These are phyloP conservation scores for Naganishia sp. DNA, from an alignment of 1,284 basidiomycete genomes.

Conservation along the genomic window DNA sequence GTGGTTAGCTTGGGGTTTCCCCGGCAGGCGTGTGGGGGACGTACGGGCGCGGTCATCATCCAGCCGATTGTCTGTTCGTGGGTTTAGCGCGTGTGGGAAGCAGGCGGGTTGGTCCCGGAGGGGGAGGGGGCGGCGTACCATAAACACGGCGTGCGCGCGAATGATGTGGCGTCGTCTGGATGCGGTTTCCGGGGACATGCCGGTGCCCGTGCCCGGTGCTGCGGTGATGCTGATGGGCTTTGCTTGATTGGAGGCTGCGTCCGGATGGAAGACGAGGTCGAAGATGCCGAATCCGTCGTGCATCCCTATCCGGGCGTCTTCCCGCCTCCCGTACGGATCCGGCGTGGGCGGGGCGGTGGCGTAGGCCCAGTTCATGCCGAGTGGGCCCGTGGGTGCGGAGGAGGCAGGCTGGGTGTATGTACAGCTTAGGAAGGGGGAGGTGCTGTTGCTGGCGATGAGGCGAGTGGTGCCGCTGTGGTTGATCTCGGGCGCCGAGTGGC, in stretches of 20 bases:
- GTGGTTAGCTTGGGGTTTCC: background rate
- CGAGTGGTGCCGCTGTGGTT: no score
- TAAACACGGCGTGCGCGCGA: conserved; percentile 7
- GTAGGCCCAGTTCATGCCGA: conserved; percentile 9
- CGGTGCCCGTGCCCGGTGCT: background rate
- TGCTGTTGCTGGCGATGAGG: background rate
- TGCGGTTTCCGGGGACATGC: background rate
- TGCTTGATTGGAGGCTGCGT: no score
- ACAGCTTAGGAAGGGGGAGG: background rate
- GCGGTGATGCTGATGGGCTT: background rate
- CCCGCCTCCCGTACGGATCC: no score
- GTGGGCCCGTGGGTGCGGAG: background rate
- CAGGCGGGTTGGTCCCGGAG: no score
- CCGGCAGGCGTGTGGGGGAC: background rate
- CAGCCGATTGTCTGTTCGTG: conserved; percentile 5
- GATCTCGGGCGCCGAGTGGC: no score
- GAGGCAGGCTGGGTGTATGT: background rate
- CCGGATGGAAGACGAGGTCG: background rate
- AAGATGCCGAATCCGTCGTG: conserved; percentile 11
- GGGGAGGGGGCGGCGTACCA: background rate
- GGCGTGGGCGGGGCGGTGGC: background rate
- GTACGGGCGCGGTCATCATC: conserved; percentile 11
- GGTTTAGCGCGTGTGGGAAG: background rate
- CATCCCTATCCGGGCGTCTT: background rate
- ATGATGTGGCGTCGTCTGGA: background rate